A percentile compares a stretch with the other conserved stretches of the same genome.
Conservation (phyloP, 2,329 filamentous ascomycete genomes). For the Fusarium nygamai region DNA sequence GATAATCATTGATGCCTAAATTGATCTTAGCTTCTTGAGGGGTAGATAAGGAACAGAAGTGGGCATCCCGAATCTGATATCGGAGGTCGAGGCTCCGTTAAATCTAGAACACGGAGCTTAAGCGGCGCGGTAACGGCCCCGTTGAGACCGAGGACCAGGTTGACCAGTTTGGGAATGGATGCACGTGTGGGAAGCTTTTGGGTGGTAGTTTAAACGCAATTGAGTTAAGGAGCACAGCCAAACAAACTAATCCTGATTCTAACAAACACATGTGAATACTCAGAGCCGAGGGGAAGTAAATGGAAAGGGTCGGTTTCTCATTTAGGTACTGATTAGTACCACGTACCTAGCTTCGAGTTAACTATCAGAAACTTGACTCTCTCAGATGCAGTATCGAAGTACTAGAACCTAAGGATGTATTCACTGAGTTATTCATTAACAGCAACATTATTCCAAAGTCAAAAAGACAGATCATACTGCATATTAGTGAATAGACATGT, state of each 20-base stretch:
- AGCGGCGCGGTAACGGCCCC: neutral
- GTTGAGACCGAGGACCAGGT: neutral
- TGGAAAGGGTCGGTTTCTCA: neutral
- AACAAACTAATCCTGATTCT: neutral
- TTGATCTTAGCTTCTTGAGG: neutral
- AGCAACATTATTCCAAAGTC: neutral
- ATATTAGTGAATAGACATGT: neutral
- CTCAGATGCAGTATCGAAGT: neutral
- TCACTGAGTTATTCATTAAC: neutral
- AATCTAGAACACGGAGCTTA: conserved; percentile 2
- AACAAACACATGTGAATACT: neutral
- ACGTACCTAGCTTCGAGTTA: neutral
- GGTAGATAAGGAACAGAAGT: neutral
- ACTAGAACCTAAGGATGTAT: neutral
- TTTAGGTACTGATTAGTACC: neutral
- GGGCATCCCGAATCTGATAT: neutral
- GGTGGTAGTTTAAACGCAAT: neutral
- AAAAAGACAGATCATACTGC: neutral
- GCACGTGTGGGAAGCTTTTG: neutral
- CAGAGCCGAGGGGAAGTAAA: neutral
- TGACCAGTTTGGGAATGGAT: conserved; percentile 7
- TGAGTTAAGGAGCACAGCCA: neutral
- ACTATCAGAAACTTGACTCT: neutral
- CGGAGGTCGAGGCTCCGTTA: conserved; percentile 14
- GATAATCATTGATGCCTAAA: neutral